These are phyloP conservation scores for Venturia effusa DNA, from an alignment of 2,329 filamentous ascomycete species.

Conservation along the genomic window DNA sequence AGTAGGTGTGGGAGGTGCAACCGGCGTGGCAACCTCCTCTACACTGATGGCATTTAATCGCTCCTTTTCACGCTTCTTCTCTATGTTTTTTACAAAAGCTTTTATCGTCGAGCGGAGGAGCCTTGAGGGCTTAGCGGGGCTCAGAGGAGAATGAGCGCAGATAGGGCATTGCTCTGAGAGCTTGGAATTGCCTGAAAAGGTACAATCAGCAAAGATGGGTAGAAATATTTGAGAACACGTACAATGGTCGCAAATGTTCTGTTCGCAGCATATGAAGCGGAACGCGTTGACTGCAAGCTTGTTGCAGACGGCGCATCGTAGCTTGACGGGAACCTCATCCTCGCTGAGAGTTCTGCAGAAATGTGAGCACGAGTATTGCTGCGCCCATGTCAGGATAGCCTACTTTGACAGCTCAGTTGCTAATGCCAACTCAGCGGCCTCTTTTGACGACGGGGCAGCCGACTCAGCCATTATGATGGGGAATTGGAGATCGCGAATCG, in stretches of 20 bases:
- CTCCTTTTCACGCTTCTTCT: slow-evolving; percentile 68
- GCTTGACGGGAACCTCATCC: slow-evolving; percentile 88
- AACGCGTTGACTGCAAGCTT: slow-evolving; percentile 85
- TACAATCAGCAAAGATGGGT: neutral
- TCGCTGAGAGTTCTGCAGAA: slow-evolving; percentile 56
- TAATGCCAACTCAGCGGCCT: neutral
- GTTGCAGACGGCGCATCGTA: slow-evolving; percentile 89
- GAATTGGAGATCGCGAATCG: neutral
- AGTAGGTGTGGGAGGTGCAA: slow-evolving; percentile 2
- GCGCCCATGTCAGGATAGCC: neutral
- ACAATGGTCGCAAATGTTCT: slow-evolving; percentile 88
- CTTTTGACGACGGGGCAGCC: neutral
- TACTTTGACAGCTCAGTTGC: neutral
- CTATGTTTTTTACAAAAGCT: slow-evolving; percentile 79
- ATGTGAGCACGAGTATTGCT: neutral
- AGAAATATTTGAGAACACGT: slow-evolving; percentile 24
- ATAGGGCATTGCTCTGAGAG: slow-evolving; percentile 76
- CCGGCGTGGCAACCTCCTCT: neutral
- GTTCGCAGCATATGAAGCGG: slow-evolving; percentile 87
- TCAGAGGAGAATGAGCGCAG: slow-evolving; percentile 84
- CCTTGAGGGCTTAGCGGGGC: slow-evolving; percentile 79
- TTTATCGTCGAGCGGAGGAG: slow-evolving; percentile 84
- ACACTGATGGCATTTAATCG: slow-evolving; percentile 16
- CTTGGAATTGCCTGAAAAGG: slow-evolving; percentile 56
- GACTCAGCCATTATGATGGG: neutral